A percentile compares a stretch with the other conserved stretches of the same genome.
Evolutionary conservation across 139 green algal species (phyloP).

Genomic region (Medakamo hakoo): DNA sequence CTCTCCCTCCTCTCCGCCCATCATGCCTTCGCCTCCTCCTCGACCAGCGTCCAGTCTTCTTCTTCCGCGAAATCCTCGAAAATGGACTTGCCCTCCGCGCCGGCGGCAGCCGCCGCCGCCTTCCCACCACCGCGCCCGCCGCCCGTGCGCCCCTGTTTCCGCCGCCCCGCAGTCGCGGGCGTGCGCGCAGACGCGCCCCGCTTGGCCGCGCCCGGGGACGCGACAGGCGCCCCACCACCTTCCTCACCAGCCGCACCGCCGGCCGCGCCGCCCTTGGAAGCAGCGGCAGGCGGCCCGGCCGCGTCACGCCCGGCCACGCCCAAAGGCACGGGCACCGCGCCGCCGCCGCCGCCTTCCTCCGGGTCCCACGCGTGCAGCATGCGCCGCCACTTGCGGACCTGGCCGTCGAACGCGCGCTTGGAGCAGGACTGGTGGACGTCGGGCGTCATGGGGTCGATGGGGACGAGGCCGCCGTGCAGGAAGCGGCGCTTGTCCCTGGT

Average conservation of each 20-base stretch:
- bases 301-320: too few relatives aligned
- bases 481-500: neutral
- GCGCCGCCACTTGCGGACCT: constrained; percentile 30
- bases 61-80: too few relatives aligned
- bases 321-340: neutral
- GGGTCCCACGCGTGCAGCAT: constrained; percentile 30
- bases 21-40: neutral
- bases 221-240: neutral
- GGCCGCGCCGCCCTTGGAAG: too few relatives aligned
- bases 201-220: neutral
- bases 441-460: constrained; percentile 32
- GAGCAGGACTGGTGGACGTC: constrained; percentile 32
- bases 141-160: neutral
- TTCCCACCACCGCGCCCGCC: neutral
- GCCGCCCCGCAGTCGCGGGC: neutral
- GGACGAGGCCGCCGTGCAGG: constrained; percentile 1
- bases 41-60: neutral
- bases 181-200: neutral
- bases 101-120: too few relatives aligned
- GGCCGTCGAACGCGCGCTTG: constrained; percentile 35
- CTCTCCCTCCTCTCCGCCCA: neutral
- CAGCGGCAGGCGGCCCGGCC: too few relatives aligned
- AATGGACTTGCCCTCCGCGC: too few relatives aligned
- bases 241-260: too few relatives aligned
- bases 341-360: constrained; percentile 1